These are phyloP conservation scores for Thraustochytrium sp. DNA, from an alignment of 352 stramenopile species.

Conservation along the genomic window DNA sequence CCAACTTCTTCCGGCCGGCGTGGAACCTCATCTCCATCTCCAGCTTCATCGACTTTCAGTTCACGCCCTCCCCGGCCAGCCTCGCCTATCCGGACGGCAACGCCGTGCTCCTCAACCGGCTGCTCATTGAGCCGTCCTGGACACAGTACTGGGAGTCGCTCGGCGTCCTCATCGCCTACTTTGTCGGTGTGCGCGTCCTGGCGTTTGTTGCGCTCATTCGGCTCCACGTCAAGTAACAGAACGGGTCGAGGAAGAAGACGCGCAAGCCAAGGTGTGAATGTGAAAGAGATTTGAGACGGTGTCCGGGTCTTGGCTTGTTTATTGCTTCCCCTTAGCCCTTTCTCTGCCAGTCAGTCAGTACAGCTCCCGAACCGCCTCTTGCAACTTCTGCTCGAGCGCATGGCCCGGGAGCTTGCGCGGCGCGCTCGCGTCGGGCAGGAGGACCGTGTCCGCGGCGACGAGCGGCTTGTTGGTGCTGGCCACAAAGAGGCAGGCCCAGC, in stretches of 20 bases:
- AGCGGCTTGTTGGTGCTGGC: background rate
- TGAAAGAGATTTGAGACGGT: too few relatives aligned
- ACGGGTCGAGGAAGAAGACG: too few relatives aligned
- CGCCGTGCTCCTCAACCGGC: background rate
- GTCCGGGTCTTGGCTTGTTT: too few relatives aligned
- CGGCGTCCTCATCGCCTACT: background rate
- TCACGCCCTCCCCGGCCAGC: background rate
- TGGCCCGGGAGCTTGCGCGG: background rate
- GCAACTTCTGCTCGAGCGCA: background rate
- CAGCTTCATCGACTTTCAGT: background rate
- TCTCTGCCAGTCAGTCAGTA: too few relatives aligned
- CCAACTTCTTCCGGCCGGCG: conserved; percentile 9
- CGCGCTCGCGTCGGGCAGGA: background rate
- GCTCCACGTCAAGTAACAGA: background rate
- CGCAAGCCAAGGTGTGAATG: too few relatives aligned
- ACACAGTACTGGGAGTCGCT: background rate
- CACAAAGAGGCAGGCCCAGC: background rate
- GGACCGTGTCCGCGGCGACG: background rate
- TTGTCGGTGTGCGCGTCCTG: background rate
- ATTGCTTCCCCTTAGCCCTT: too few relatives aligned
- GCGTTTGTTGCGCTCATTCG: background rate
- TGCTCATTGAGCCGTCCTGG: background rate
- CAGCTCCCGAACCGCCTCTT: background rate
- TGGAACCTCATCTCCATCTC: background rate
- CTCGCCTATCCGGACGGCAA: background rate